Evolutionary conservation across 106 monocot genomes (phyloP), one percentile per base, ranked within the genome.

Genomic region (Triglochin maritima): DNA sequence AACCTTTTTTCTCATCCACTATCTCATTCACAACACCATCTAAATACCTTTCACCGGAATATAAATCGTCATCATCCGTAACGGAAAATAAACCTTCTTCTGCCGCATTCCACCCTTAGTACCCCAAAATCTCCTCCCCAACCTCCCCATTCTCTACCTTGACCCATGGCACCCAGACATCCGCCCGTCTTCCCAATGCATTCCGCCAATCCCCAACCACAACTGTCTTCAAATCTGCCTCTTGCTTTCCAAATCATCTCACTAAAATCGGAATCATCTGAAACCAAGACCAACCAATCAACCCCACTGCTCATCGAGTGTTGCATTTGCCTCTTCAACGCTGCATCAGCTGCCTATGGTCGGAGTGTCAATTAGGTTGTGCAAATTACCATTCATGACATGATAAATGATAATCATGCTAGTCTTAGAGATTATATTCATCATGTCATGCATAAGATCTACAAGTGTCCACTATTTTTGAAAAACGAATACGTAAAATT

Each of bases 231-330:
- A 98, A 44, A 3, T 81, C 78, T 0, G 86, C 73, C 67, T 82
- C 81, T 77, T 15, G 88, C 91, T 63, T 67, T 78, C 82, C 72
- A 65, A 4, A 98, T 16, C 76, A 83, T 89, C 15, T 98, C 91
- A 0, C 82, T 69, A 65, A 92, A 98, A 60, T 86, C 98, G 4
- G 92, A 98, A 59, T 98, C 91, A 29, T 98, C 98, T 0, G 98
- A 98, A 5, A 98, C 84, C 49, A 98, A 59, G 16, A 98, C 68
- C 72, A 98, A 48, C 84, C 91, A 92, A 44, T 98, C 98, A 4
- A 98, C 65, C 59, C 92, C 86, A 4, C 82, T 62, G 7, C 82
- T 56, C 78, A 92, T 72, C 3, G 84, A 92, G 50, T 98, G 86
- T 66, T 69, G 85, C 77, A 98, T 83, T 75, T 86, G 88, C 49